These are phyloP conservation scores for Fragilaria crotonensis DNA, from an alignment of 108 stramenopile species.

Conservation along the genomic window DNA sequence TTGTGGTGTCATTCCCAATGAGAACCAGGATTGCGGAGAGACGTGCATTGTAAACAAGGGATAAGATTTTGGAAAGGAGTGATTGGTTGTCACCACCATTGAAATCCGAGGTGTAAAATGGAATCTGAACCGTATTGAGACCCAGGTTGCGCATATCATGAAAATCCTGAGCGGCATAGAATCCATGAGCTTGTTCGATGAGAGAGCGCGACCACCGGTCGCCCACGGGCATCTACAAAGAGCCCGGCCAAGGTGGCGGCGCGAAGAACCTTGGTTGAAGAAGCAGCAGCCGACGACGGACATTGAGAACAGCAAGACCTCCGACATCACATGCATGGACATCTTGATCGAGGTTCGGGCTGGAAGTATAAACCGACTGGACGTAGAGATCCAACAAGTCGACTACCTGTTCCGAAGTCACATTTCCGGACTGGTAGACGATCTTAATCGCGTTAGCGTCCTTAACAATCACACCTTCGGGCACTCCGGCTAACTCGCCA, in stretches of 20 bases:
- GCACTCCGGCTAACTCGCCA: constrained; percentile 22
- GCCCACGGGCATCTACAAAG: constrained; percentile 48
- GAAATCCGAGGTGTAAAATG: constrained; percentile 40
- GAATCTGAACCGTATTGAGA: constrained; percentile 66
- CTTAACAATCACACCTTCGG: constrained; percentile 9
- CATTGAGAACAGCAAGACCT: constrained; percentile 41
- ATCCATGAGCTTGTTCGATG: constrained; percentile 30
- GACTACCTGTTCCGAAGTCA: constrained; percentile 42
- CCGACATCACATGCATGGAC: constrained; percentile 57
- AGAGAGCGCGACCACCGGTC: constrained; percentile 30
- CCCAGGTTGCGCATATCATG: constrained; percentile 46
- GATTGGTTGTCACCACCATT: not conserved
- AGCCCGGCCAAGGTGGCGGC: constrained; percentile 60
- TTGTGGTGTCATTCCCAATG: constrained; percentile 26
- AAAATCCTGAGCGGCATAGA: constrained; percentile 51
- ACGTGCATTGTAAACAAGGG: constrained; percentile 16
- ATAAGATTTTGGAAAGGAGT: not conserved
- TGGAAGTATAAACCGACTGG: constrained; percentile 34
- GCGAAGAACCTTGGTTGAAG: too few relatives aligned
- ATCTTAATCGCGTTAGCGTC: constrained; percentile 37
- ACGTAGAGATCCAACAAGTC: constrained; percentile 49
- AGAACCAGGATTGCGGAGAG: constrained; percentile 38
- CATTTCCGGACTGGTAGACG: constrained; percentile 30
- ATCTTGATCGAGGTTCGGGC: constrained; percentile 14
- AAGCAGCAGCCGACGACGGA: not conserved